Evolutionary conservation across 257 asterid genomes (phyloP).

Genomic region (Solanum medicagineum): DNA sequence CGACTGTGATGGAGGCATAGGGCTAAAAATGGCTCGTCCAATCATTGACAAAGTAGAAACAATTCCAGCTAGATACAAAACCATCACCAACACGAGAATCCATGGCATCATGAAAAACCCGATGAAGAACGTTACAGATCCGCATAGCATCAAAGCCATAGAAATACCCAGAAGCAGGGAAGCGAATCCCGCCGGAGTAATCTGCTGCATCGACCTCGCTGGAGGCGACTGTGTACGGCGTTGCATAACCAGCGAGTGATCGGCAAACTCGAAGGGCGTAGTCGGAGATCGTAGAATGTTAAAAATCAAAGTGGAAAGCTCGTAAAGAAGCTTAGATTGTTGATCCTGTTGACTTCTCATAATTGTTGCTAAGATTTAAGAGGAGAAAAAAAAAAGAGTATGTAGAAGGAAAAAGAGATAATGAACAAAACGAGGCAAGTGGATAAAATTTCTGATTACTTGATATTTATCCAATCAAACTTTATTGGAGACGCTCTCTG

Average conservation of each 20-base stretch:
- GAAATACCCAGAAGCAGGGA: slow-evolving; percentile 67
- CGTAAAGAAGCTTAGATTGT: slow-evolving; percentile 23
- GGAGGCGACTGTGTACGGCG: background rate
- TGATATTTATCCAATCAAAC: background rate
- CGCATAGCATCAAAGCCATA: slow-evolving; percentile 63
- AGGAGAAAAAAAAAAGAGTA: background rate
- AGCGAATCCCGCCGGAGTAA: slow-evolving; percentile 75
- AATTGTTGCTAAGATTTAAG: background rate
- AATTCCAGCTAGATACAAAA: slow-evolving; percentile 67
- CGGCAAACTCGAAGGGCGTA: slow-evolving; percentile 12
- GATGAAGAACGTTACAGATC: slow-evolving; percentile 80
- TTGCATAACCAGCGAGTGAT: background rate
- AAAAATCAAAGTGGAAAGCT: slow-evolving; percentile 25
- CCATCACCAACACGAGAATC: slow-evolving; percentile 70
- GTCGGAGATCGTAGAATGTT: slow-evolving; percentile 15
- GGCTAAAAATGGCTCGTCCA: slow-evolving; percentile 51
- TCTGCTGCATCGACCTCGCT: slow-evolving; percentile 28
- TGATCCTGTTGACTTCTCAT: slow-evolving; percentile 24
- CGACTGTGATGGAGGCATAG: slow-evolving; percentile 19
- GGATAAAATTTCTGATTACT: slow-evolving; percentile 26
- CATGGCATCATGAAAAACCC: slow-evolving; percentile 95
- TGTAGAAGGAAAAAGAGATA: background rate
- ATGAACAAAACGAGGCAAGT: slow-evolving; percentile 34
- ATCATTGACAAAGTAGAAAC: slow-evolving; percentile 74
- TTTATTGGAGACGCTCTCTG: background rate